Evolutionary conservation across 1,139 yeast genomes (phyloP).

Genomic region (Hansenula sp.): DNA sequence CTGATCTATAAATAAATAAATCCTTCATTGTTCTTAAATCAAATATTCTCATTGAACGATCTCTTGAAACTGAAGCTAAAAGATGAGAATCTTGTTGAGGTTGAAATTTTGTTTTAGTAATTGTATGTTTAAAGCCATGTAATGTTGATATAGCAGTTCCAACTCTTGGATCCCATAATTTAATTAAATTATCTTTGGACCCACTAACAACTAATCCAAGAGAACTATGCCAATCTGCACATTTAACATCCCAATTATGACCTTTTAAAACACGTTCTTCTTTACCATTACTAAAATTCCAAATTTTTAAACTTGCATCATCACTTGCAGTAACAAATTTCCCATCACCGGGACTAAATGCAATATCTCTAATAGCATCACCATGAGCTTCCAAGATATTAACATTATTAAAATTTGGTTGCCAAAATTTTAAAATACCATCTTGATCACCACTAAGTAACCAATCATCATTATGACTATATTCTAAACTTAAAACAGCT

Average conservation of each 20-base stretch:
- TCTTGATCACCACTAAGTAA: slow-evolving; percentile 89
- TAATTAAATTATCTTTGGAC: slow-evolving; percentile 88
- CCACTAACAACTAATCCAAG: slow-evolving; percentile 83
- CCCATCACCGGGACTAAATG: slow-evolving; percentile 86
- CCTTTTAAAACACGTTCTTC: slow-evolving; percentile 82
- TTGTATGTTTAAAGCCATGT: slow-evolving; percentile 92
- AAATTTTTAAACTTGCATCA: slow-evolving; percentile 82
- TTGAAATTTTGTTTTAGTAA: slow-evolving; percentile 79
- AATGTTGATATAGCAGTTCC: slow-evolving; percentile 72
- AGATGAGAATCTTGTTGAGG: slow-evolving; percentile 41
- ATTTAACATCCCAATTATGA: slow-evolving; percentile 98
- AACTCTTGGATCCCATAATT: slow-evolving; percentile 93
- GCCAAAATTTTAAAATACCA: slow-evolving; percentile 93
- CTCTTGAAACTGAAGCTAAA: slow-evolving; percentile 84
- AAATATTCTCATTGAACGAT: slow-evolving; percentile 80
- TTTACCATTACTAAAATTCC: slow-evolving; percentile 89
- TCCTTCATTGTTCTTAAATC: slow-evolving; percentile 85
- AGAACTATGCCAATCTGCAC: slow-evolving; percentile 94
- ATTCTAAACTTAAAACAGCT: slow-evolving; percentile 74
- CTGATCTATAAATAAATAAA: slow-evolving; percentile 67
- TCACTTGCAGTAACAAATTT: slow-evolving; percentile 91
- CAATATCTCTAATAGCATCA: slow-evolving; percentile 76
- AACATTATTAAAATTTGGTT: slow-evolving; percentile 94
- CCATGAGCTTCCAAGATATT: slow-evolving; percentile 78
- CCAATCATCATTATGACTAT: slow-evolving; percentile 94